A percentile compares a stretch with the other conserved stretches of the same genome.
phyloP scores from a whole-genome alignment of 768 basidiomycete genomes.

The Suillus spraguei region DNA sequence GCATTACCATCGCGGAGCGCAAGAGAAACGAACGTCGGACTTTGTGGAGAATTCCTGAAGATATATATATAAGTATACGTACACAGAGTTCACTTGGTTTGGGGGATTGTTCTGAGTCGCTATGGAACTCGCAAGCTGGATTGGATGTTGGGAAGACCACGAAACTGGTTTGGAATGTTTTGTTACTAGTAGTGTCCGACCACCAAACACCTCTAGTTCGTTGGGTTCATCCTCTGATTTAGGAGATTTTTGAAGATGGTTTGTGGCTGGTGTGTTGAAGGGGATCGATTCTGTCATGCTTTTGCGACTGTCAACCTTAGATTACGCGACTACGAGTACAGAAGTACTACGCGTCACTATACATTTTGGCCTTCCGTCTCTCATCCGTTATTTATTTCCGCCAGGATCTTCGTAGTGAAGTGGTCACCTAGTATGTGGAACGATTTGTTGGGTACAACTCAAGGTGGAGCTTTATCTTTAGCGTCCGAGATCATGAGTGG shows the following conservation, averaged over 20 bases:
- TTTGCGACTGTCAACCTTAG: too few species aligned
- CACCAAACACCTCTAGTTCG: conserved; percentile 37
- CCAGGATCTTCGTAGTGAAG: too few species aligned
- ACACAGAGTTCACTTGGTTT: conserved; percentile 1
- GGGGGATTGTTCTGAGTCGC: conserved; percentile 2
- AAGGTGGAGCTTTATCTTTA: too few species aligned
- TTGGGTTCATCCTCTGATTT: conserved; percentile 20
- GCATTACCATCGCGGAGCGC: conserved; percentile 34
- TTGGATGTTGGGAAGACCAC: background rate
- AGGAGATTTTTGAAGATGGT: conserved; percentile 15
- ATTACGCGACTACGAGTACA: too few species aligned
- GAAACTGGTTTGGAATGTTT: conserved; percentile 3
- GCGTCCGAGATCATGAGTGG: too few species aligned
- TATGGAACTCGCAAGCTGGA: background rate
- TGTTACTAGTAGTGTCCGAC: conserved; percentile 32
- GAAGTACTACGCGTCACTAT: too few species aligned
- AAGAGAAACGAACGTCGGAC: conserved; percentile 28
- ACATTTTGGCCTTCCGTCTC: too few species aligned
- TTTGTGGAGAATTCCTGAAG: conserved; percentile 18
- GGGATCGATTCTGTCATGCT: background rate
- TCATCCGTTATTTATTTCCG: too few species aligned
- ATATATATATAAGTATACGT: too few species aligned
- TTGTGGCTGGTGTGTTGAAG: conserved; percentile 15
- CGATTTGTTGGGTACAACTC: too few species aligned
- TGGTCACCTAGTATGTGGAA: too few species aligned